phyloP scores from a whole-genome alignment of 805 yeast genomes.

The Wickerhamia fluorescens region DNA sequence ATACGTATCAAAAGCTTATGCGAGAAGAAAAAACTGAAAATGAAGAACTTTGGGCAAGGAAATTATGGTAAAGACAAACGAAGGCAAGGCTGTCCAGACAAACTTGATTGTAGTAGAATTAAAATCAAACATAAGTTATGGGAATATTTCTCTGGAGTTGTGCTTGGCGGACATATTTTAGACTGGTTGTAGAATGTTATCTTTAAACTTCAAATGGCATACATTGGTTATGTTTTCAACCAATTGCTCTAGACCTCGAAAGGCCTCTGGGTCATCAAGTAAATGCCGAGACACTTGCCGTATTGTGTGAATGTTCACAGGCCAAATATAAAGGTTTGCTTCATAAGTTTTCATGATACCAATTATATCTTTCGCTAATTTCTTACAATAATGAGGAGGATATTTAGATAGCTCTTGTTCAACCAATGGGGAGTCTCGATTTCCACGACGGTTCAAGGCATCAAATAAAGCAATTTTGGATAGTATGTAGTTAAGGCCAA shows the following conservation, averaged over 20 bases:
- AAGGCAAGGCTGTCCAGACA: too few relatives aligned
- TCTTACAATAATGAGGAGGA: conserved; percentile 18
- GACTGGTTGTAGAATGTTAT: too few relatives aligned
- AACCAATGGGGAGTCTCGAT: conserved; percentile 9
- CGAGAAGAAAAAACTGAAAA: too few relatives aligned
- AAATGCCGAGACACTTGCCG: conserved; percentile 20
- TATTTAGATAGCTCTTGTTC: conserved; percentile 15
- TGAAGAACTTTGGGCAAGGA: too few relatives aligned
- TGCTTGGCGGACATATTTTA: too few relatives aligned
- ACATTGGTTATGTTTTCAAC: conserved; percentile 11
- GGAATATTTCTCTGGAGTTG: too few relatives aligned
- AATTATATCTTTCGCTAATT: conserved; percentile 27
- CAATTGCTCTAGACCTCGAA: conserved; percentile 13
- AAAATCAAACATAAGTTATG: too few relatives aligned
- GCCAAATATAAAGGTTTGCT: conserved; percentile 25
- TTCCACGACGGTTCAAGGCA: conserved; percentile 15
- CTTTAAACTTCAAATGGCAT: conserved; percentile 7
- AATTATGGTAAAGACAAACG: too few relatives aligned
- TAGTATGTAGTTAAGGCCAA: conserved; percentile 22
- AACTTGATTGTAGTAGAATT: too few relatives aligned
- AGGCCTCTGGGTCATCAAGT: conserved; percentile 13
- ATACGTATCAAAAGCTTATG: too few relatives aligned
- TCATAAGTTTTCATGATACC: conserved; percentile 35
- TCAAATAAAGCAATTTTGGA: conserved; percentile 24
- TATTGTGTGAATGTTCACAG: conserved; percentile 27